Percentiles rank a stretch among this genome's conserved stretches.
Evolutionary conservation across 1,284 basidiomycete genomes (phyloP).

Genomic region (Phaffia rhodozyma): DNA sequence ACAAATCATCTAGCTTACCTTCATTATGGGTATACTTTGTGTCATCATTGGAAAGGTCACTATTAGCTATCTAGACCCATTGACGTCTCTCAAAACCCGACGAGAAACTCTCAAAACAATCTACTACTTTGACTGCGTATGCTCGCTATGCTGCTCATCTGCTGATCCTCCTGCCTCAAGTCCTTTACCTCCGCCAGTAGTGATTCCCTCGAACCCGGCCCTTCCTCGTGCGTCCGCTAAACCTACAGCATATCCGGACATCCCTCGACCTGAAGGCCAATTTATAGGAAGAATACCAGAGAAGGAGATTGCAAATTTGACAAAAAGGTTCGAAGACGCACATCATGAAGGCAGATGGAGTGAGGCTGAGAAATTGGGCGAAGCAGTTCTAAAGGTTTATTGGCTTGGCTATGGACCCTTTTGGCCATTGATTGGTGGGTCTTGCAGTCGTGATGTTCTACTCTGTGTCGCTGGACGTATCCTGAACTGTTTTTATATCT

Average conservation of each 20-base stretch:
- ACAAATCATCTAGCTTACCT: no score
- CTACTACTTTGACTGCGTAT: conserved; percentile 8
- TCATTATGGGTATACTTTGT: not conserved
- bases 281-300: not conserved
- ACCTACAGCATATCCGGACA: no score
- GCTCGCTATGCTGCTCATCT: not conserved
- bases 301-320: conserved; percentile 1
- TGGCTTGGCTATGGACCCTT: conserved; percentile 12
- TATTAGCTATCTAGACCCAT: conserved; percentile 16
- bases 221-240: not conserved
- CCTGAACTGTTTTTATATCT: no score
- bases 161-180: not conserved
- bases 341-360: conserved; percentile 1
- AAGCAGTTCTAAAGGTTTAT: conserved; percentile 4
- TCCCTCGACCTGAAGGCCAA: no score
- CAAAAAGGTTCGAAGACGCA: not conserved
- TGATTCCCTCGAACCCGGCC: not conserved
- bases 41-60: conserved; percentile 1
- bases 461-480: no score
- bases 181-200: not conserved
- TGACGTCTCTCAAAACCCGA: not conserved
- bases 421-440: conserved; percentile 5
- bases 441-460: not conserved
- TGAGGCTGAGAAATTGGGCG: not conserved
- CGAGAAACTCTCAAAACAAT: not conserved